Evolutionary conservation across 306 rosid species (phyloP), one percentile per base, ranked within the genome.

Genomic region (Cicer judaicum): DNA sequence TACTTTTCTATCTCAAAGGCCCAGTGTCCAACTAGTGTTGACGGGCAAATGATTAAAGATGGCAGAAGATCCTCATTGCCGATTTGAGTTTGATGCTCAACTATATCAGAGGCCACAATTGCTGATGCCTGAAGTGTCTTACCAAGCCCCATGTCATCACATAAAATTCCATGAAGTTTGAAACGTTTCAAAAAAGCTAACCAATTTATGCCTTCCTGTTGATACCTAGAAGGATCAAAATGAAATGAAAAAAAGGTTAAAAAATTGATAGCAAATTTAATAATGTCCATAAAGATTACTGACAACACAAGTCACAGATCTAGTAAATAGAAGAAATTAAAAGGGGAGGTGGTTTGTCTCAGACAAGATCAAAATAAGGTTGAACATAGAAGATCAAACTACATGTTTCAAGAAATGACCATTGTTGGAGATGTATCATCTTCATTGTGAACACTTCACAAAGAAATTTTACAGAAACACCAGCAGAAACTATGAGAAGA

Each of bases 81-180:
- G 68, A 69, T 78, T 64, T 41, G 34, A 79, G 85, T 44, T 13
- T 60, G 89, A 74, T 52, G 84, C 88, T 94, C 98, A 63, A 87
- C 93, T 49, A 90, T 84, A 75, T 88, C 94, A 57, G 95, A 94
- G 62, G 98, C 97, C 87, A 94, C 89, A 72, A 94, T 94, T 48
- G 98, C 92, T 7, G 96, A 91, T 75, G 98, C 95, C 79, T 94
- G 98, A 78, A 94, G 95, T 76, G 98, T 94, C 89, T 94, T 94
- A 65, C 98, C 98, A 65, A 94, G 98, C 48, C 98, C 98, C 98
- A 94, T 94, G 83, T 94, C 98, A 79, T 94, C 98, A 82, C 98
- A 94, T 79, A 94, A 86, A 81, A 94, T 94, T 81, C 98, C 98
- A 91, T 94, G 98, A 88, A 94, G 98, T 92, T 94, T 94, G 88